Base-by-base conservation (phyloP, 345 rosid genomes). In the Brassica rapa region DNA sequence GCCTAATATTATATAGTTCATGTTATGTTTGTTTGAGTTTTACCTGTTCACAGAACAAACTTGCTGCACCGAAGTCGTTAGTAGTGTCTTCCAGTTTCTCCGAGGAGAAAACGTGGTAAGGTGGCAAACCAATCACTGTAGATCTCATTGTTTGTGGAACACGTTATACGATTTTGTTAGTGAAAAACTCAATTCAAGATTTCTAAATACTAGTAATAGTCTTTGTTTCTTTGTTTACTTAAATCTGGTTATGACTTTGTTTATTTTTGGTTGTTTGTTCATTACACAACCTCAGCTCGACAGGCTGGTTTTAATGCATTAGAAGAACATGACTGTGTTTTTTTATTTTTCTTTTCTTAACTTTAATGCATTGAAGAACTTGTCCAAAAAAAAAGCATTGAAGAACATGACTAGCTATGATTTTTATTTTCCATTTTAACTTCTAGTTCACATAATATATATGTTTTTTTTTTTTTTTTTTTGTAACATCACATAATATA, bases 31-130 rank as follows among this genome's bases (percentile, higher is more conserved):
- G 68, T 64, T 46, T 68, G 41, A 25, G 41, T 51, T 43, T 80
- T 27, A 80, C 78, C 75, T 74, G 93, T 80, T 89, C 91, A 27
- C 82, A 84, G 57, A 89, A 56, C 57, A 90, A 87, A 79, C 85
- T 88, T 63, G 77, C 56, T 66, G 87, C 84, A 82, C 92, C 90
- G 69, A 94, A 94, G 66, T 86, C 87, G 79, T 85, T 88, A 7
- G 95, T 94, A 32, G 90, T 97, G 56, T 89, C 93, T 82, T 94
- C 97, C 16, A 94, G 75, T 55, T 94, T 94, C 78, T 92, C 97
- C 80, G 90, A 81, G 16, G 88, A 82, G 86, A 88, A 92, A 71
- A 83, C 83, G 0, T 86, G 87, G 30, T 27, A 27, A 27, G 30
- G 30, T 24, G 90, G 88, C 11, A 94, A 89, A 60, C 98, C 97